Base-by-base conservation (phyloP, 164 flowering plant genomes). In the Magnolia sinica region DNA sequence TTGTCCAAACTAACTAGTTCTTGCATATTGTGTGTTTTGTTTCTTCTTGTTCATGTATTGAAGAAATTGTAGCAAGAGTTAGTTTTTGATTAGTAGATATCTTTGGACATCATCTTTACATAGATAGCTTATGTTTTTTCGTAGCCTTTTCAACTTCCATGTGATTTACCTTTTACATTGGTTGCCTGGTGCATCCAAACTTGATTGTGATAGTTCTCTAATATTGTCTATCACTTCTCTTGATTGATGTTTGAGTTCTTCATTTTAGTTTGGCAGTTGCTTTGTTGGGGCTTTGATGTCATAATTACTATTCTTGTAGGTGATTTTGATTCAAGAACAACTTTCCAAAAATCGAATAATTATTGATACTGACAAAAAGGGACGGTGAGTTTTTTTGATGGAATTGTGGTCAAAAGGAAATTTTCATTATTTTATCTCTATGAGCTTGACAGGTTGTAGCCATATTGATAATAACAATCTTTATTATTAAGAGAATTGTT, bases 281-380 rank as follows among this genome's bases (percentile, higher is more conserved):
- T 11, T 16, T 55, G 8, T 16, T 55, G 11, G 13, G 18, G 18
- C 45, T 37, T 55, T 55, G 61, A 16, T 8, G 61, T 55, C 19
- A 3, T 55, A 16, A 16, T 64, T 19, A n/a, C 22, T 10, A 11
- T 65, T 64, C 65, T 49, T 91, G 74, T 85, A 95, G 98, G 99
- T 96, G 77, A 78, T 96, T 66, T 74, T 94, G 64, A 94, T 96
- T 52, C 99, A 92, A 83, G 99, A 96, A 76, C 99, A 96, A 81
- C 95, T 96, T 73, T 94, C 98, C 11, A 92, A 94, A 79, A 96
- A 96, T 81, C 87, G 99, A 76, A 94, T 96, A 55, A 96, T 96
- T 66, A 89, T 94, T 78, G 98, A 90, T 66, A 82, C 87, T 8
- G 99, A 96, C 82, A 91, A 86, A 80, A 96, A 93, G 86, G 89